Evolutionary conservation across 139 green algal genomes (phyloP).

Genomic region (Micractinium conductrix): DNA sequence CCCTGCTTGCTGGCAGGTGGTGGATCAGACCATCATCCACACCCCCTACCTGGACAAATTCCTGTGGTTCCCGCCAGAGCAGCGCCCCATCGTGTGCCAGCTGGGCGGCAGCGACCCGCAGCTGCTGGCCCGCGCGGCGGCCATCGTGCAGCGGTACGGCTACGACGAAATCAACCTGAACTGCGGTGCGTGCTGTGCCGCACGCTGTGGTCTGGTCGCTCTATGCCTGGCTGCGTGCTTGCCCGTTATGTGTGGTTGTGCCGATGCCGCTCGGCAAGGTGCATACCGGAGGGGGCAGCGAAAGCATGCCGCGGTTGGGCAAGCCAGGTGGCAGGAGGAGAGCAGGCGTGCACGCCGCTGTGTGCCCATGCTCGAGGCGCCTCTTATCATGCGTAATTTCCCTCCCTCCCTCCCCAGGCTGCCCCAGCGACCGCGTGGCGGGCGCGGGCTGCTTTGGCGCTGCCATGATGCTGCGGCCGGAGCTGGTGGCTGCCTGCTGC

Average conservation of each 20-base stretch:
- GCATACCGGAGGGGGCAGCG: no score
- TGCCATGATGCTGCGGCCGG: conserved; percentile 83
- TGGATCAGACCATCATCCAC: conserved; percentile 90
- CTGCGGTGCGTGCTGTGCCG: conserved; percentile 62
- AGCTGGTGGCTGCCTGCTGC: conserved; percentile 80
- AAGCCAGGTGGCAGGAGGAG: no score
- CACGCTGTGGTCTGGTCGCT: no score
- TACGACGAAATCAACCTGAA: conserved; percentile 98
- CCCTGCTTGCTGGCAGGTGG: no score
- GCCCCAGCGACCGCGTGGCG: conserved; percentile 88
- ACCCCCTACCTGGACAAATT: conserved; percentile 59
- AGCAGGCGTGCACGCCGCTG: no score
- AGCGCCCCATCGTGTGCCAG: conserved; percentile 92
- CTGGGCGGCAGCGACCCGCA: conserved; percentile 85
- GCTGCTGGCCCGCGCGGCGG: conserved; percentile 68
- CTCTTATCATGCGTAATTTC: neutral
- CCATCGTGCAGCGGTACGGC: conserved; percentile 67
- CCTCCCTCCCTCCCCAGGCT: conserved; percentile 63
- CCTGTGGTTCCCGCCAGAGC: conserved; percentile 89
- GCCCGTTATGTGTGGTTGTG: no score
- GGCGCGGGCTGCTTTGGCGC: conserved; percentile 94
- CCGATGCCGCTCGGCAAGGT: no score
- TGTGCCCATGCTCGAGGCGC: no score
- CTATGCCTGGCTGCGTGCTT: no score
- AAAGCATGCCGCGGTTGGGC: no score